Percentiles rank a stretch among this genome's conserved stretches.
Evolutionary conservation across 2,329 filamentous ascomycete species (phyloP).

Genomic region (Plectosphaerella cucumerina): DNA sequence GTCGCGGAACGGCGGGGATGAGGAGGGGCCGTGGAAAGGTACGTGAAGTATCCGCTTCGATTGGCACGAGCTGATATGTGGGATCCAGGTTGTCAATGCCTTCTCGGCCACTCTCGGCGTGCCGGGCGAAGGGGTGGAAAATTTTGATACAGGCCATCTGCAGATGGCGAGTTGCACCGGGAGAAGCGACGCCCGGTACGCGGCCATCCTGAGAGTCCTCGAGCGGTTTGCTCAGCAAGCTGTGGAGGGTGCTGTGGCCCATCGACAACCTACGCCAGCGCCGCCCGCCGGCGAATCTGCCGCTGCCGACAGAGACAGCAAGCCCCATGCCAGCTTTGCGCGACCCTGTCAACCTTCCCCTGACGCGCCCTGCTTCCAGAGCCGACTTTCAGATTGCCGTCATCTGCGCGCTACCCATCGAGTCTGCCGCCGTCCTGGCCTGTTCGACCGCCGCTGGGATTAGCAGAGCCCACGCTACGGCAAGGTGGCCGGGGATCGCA

Average conservation of each 20-base stretch:
- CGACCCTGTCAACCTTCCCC: no score
- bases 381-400: neutral
- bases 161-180: neutral
- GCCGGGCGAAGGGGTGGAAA: neutral
- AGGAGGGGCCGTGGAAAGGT: conserved; percentile 19
- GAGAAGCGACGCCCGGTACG: neutral
- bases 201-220: neutral
- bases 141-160: neutral
- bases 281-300: no score
- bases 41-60: conserved; percentile 34
- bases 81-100: neutral
- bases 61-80: conserved; percentile 24
- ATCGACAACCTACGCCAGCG: no score
- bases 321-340: no score
- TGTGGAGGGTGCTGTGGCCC: no score
- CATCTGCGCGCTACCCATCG: conserved; percentile 9
- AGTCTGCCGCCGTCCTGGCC: conserved; percentile 12
- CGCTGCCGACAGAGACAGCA: no score
- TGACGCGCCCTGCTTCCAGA: neutral
- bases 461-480: conserved; percentile 11
- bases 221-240: neutral
- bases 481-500: conserved; percentile 20
- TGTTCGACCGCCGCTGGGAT: conserved; percentile 15
- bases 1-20: conserved; percentile 24
- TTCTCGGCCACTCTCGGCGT: neutral